Conservation (phyloP, 345 rosid species). For the Populus simonii region DNA sequence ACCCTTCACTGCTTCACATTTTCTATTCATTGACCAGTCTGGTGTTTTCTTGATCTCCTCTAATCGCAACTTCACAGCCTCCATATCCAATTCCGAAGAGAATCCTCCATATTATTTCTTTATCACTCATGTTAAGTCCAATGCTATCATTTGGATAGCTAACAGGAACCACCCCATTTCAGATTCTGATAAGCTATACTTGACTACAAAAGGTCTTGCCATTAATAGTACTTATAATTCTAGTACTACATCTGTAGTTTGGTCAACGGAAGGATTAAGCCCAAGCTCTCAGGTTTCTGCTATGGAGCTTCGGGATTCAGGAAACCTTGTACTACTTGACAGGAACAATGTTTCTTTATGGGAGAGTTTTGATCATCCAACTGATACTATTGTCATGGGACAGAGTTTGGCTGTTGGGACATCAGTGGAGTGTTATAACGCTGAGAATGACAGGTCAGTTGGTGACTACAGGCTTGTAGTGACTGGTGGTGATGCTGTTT, state of each 20-base stretch:
- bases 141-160: constrained; percentile 24
- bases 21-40: constrained; percentile 6
- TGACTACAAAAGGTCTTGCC: constrained; percentile 15
- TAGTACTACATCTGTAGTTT: background rate
- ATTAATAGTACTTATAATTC: background rate
- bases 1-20: constrained; percentile 21
- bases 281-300: background rate
- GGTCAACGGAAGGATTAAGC: constrained; percentile 16
- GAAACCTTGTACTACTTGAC: constrained; percentile 24
- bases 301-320: constrained; percentile 21
- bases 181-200: constrained; percentile 9
- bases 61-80: constrained; percentile 15
- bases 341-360: constrained; percentile 15
- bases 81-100: constrained; percentile 3
- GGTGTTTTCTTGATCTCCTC: constrained; percentile 24
- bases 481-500: constrained; percentile 14
- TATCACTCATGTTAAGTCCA: constrained; percentile 14
- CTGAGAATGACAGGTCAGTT: background rate
- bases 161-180: constrained; percentile 13
- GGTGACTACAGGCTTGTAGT: constrained; percentile 17
- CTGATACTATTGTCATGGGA: constrained; percentile 20
- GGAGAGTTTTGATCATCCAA: constrained; percentile 23
- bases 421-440: too few species aligned
- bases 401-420: constrained; percentile 14
- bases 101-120: constrained; percentile 10